Evolutionary conservation across 2,329 filamentous ascomycete species (phyloP).

Genomic region (Akanthomyces muscarius): DNA sequence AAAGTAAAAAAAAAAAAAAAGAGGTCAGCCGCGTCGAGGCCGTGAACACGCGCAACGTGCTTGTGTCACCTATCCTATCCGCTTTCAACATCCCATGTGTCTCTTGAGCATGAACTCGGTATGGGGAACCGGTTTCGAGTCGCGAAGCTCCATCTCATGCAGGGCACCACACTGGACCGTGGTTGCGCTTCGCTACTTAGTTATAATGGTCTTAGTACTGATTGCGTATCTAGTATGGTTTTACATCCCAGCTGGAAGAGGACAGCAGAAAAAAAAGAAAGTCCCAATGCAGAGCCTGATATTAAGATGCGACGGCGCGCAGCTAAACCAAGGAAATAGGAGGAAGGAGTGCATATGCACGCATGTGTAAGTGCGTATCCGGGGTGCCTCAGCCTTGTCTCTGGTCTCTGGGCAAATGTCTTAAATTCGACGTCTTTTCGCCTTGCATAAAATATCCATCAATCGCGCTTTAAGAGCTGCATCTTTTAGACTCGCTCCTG

Average conservation of each 20-base stretch:
- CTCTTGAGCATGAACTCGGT: no score
- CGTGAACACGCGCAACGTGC: no score
- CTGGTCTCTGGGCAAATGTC: neutral
- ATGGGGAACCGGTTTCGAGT: neutral
- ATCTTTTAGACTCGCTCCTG: neutral
- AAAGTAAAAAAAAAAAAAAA: no score
- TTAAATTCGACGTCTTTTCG: neutral
- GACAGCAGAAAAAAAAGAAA: neutral
- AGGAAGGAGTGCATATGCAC: neutral
- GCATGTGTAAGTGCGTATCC: neutral
- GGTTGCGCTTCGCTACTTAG: neutral
- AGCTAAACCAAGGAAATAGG: no score
- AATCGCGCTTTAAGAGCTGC: neutral
- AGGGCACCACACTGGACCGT: neutral
- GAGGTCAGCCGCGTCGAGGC: no score
- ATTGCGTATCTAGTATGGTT: no score
- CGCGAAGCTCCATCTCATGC: neutral
- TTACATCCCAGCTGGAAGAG: neutral
- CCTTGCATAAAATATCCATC: neutral
- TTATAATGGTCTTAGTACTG: no score
- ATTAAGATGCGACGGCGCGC: neutral
- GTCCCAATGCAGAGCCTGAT: neutral
- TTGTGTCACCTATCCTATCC: no score
- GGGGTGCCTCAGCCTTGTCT: constrained; percentile 7
- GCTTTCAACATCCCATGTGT: no score